phyloP scores from a whole-genome alignment of 1,284 basidiomycete genomes.

The Cryptococcus sp. region DNA sequence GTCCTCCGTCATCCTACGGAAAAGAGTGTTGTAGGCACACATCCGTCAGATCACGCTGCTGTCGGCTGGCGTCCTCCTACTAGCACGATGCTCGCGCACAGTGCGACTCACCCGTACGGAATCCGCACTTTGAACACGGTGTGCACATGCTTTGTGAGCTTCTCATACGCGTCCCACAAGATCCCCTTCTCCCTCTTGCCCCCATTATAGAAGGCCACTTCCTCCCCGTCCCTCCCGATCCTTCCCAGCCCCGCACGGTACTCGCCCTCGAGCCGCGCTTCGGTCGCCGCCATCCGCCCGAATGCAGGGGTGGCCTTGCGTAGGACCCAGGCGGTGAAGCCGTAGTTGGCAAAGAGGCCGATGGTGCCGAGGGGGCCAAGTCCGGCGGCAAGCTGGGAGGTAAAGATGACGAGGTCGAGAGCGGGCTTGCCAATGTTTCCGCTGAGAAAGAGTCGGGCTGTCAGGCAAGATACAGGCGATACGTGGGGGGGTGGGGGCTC shows the following conservation, averaged over 20 bases:
- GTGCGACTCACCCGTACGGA: constrained; percentile 48
- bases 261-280: constrained; percentile 79
- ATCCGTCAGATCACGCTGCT: too few relatives aligned
- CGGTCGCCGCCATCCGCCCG: constrained; percentile 82
- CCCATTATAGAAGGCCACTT: constrained; percentile 96
- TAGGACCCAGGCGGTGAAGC: constrained; percentile 76
- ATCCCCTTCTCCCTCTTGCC: constrained; percentile 80
- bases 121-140: constrained; percentile 71
- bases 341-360: constrained; percentile 79
- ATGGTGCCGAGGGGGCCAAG: constrained; percentile 72
- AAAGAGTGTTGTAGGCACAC: not conserved
- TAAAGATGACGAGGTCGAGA: constrained; percentile 89
- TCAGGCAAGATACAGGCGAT: constrained; percentile 6
- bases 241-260: constrained; percentile 85
- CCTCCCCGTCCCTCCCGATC: constrained; percentile 86
- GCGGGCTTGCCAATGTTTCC: constrained; percentile 84
- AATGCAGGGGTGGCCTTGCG: constrained; percentile 89
- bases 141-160: constrained; percentile 83
- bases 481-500: not conserved
- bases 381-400: constrained; percentile 80
- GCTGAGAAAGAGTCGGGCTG: constrained; percentile 39
- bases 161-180: constrained; percentile 71
- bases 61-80: not conserved
- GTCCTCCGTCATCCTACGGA: constrained; percentile 69
- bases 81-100: not conserved